Percentiles rank a stretch among this genome's conserved stretches.
Conservation (phyloP, 257 asterid genomes). For the Fraxinus excelsior region DNA sequence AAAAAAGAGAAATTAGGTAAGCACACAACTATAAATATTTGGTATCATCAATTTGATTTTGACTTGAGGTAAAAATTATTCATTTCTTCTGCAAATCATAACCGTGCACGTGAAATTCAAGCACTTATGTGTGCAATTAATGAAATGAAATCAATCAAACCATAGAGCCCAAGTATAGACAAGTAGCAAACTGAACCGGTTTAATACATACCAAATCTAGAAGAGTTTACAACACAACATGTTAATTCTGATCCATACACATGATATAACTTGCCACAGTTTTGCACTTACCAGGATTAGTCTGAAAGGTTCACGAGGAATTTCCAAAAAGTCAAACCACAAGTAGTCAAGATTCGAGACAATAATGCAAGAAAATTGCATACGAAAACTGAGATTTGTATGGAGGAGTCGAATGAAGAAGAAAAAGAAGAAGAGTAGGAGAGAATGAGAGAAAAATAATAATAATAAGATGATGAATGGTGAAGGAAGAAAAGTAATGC, state of each 20-base stretch:
- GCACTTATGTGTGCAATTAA: constrained; percentile 19
- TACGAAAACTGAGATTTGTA: constrained; percentile 19
- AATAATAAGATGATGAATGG: constrained; percentile 31
- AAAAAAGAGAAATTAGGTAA: constrained; percentile 4
- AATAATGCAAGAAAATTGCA: constrained; percentile 19
- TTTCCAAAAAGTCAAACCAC: constrained; percentile 29
- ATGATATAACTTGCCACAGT: background rate
- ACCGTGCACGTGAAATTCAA: background rate
- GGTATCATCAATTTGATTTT: background rate
- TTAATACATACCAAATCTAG: constrained; percentile 22
- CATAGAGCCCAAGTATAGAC: constrained; percentile 15
- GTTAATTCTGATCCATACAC: constrained; percentile 24
- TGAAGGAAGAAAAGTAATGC: constrained; percentile 47
- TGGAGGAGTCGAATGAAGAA: constrained; percentile 17
- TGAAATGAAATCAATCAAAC: background rate
- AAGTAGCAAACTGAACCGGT: constrained; percentile 23
- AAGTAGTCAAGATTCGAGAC: constrained; percentile 23
- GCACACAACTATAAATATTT: background rate
- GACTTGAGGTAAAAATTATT: constrained; percentile 17
- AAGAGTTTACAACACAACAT: background rate
- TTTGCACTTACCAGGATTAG: constrained; percentile 21
- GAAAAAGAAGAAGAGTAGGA: constrained; percentile 18
- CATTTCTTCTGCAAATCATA: background rate
- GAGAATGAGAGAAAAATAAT: constrained; percentile 33
- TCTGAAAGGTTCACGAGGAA: background rate